Base-by-base conservation (phyloP, 805 yeast species). In the Schizosaccharomyces japonicus region DNA sequence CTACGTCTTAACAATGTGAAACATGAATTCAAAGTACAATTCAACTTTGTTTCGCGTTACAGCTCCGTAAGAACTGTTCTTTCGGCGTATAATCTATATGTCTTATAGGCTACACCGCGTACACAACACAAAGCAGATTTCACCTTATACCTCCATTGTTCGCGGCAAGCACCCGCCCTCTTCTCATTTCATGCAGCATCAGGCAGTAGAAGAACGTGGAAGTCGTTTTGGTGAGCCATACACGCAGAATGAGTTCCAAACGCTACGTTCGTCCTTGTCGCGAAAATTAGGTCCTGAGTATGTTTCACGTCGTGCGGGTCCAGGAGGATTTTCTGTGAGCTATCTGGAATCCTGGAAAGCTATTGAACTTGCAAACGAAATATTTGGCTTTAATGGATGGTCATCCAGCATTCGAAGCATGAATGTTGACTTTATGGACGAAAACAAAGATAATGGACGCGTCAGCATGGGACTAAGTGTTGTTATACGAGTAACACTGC, bases 331-430 rank as follows among this genome's bases (percentile, higher is more conserved):
- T 28, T 54, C 58, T 17, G 76, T 77, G 26, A 70, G 73, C 30
- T 79, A 80, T 56, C 60, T 80, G 33, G 85, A 78, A 57, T 87
- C 84, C 2, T 75, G 80, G 79, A 74, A 70, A 55, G 82, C 75
- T 6, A 67, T 79, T 47, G 69, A 70, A 53, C 63, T 79, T 39
- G 87, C 90, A 40, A 79, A 79, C 57, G 79, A 76, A 54, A 69
- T 79, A 2, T 79, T 79, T 63, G 85, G 87, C 0, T 78, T 75
- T 54, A 75, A 78, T 57, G 87, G 87, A 5, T 79, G 90, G 90
- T 79, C 58, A 75, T 66, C 52, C 62, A 72, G 42, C 55, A 62
- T 44, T 64, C 66, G 28, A 11, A 15, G 17, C 19, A 3, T 26
- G 3, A 19, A 28, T 19, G 26, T 27, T 44, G 33, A 42, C 13